Evolutionary conservation across 768 basidiomycete species (phyloP), one percentile per base, ranked within the genome.

Genomic region (Amyloporia xantha): DNA sequence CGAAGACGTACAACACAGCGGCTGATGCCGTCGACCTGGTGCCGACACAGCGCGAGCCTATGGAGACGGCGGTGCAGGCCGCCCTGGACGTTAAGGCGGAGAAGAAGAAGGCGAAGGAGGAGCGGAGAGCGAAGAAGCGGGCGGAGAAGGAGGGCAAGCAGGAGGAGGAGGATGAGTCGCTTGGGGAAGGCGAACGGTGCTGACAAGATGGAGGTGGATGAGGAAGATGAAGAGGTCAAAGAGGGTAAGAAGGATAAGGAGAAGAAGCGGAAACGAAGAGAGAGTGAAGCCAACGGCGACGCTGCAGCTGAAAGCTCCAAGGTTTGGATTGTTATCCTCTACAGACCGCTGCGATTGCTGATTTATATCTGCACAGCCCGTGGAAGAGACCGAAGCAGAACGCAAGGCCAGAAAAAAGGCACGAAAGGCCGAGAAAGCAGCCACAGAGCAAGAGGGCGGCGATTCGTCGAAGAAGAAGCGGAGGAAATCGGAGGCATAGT

Each of bases 61-160:
- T 84, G 66, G 81, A 87, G 58, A 66, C 73, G 20, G 92, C 91
- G 2, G 70, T 91, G 20, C 76, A 84, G 67, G 83, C 75, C 26
- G 89, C 81, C 35, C 60, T 81, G 57, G 89, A 93, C 50, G 86
- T 89, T 57, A 91, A 91, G 70, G 86, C 86, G 53, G 93, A 95
- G 71, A 91, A 90, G 74, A 77, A 74, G 66, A 80, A 72, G 61
- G 79, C 78, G 33, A 91, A 89, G 70, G 86, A 91, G 69, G 87
- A 87, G 69, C 75, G 74, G 64, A 76, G 65, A 63, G 82, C 85
- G 49, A 87, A 84, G 71, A 84, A 75, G 68, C 75, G 69, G 59
- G 64, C 65, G 26, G 69, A 71, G 62, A 72, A 71, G 60, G 77
- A 71, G 66, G 68, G 65, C 58, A 66, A 62, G 48, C 52, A 47